Evolutionary conservation across 257 asterid species (phyloP), one percentile per base, ranked within the genome.

Genomic region (Solanum tarapatanum): DNA sequence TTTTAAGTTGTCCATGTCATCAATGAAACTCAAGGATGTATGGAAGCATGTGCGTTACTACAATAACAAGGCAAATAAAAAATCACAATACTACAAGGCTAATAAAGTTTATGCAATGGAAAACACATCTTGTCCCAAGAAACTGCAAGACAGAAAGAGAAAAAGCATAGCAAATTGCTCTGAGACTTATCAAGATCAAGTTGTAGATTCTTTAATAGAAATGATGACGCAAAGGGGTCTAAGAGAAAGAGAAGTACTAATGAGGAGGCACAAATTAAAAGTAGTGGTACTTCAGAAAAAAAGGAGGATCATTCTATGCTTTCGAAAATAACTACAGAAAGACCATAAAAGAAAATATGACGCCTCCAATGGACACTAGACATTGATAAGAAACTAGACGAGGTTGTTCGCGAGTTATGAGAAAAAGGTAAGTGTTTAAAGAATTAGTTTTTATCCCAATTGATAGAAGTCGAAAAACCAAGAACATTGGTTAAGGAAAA

Each of bases 21-120:
- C 82, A 4, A 87, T 87, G 48, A 89, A 85, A 70, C 92, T 90
- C 86, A 88, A 83, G 88, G 89, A 88, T 35, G 84, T 91, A 33
- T 91, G 92, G 94, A 90, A 86, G 21, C 92, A 90, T 41, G 90
- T 91, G 4, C 84, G 33, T 60, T 85, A 87, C 72, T 55, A 76
- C 12, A 8, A 11, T 2, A 88, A 89, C 73, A 89, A 74, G n/a
- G 88, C 21, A 36, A 1, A 24, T 23, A 3, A 62, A 72, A 51
- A 12, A 16, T 48, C 43, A 41, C 84, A 86, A 70, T 5, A 36
- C 5, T 82, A 6, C 2, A 87, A 58, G 9, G 68, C 66, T 64
- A 86, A 35, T 64, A 68, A 86, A 35, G 33, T 68, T 26, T 86
- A 82, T 26, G 43, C 37, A n/a, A 68, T 41, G 68, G 83, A 69